Evolutionary conservation across 495 filamentous ascomycete species (phyloP), one percentile per base, ranked within the genome.

Genomic region (Glonium stellatum): DNA sequence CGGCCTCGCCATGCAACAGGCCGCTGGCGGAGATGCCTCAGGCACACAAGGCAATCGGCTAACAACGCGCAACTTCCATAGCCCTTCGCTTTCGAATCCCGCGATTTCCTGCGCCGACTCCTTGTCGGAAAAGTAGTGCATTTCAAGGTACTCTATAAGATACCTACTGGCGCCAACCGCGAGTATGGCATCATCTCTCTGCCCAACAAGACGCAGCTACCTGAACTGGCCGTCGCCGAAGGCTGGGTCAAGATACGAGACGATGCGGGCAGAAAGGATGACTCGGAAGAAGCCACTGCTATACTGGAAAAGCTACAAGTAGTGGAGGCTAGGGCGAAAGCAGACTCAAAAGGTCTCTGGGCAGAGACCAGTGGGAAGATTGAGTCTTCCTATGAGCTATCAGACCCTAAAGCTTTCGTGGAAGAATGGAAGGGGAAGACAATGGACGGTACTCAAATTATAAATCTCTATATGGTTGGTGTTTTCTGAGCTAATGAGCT

Each of bases 161-260:
- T 96, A 53, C 89, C 93, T 8, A 85, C 84, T 44, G 87, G 85
- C 48, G 78, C 76, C 54, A 89, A 88, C 57, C 84, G 90, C 46
- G 93, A 97, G 67, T 97, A 96, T 71, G 95, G 93, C 51, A 80
- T 79, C 59, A 82, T 92, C 54, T 79, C 75, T 22, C 78, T 97
- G 35, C 82, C 85, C 54, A 85, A 85, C 54, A 58, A 58, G 36
- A 60, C 61, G 37, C 75, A 81, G 49, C 73, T 97, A 41, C 89
- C 92, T 19, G 92, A 96, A 27, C 81, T 86, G 39, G 77, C 84
- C 54, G 85, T 96, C 46, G 80, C 87, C 58, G 87, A 92, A 64
- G 95, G 95, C 53, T 95, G 89, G 89, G 78, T 87, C 57, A 95
- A 90, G 69, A 77, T 99, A 39, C 82, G 95, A 52, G 92, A 99